A percentile compares a stretch with the other conserved stretches of the same genome.
These are phyloP conservation scores for Colletotrichum caudatum DNA, from an alignment of 2,329 filamentous ascomycete genomes.

Conservation along the genomic window DNA sequence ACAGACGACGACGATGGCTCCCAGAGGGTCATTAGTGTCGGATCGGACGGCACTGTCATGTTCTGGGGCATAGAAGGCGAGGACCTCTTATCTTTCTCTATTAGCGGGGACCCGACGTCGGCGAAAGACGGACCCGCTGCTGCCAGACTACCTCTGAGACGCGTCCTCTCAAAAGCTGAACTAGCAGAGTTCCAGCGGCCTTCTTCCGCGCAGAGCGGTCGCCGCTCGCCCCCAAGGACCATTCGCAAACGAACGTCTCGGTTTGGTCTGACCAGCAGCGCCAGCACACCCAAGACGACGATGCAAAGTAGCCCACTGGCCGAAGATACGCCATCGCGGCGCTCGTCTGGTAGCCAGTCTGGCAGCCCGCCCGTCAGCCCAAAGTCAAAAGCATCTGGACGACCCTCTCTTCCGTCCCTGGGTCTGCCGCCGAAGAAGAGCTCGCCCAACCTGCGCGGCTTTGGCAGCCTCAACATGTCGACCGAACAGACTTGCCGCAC, in stretches of 20 bases:
- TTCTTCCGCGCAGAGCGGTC: constrained; percentile 59
- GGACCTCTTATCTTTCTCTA: constrained; percentile 55
- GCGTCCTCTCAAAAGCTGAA: constrained; percentile 88
- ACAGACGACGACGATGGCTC: constrained; percentile 69
- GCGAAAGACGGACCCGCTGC: constrained; percentile 63
- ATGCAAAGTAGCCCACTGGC: constrained; percentile 57
- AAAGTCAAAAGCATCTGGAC: constrained; percentile 59
- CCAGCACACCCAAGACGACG: constrained; percentile 54
- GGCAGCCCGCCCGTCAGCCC: constrained; percentile 65
- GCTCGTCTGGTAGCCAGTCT: constrained; percentile 59
- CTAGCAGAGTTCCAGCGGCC: constrained; percentile 80
- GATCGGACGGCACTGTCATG: constrained; percentile 86
- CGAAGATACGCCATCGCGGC: constrained; percentile 62
- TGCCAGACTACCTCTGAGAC: constrained; percentile 79
- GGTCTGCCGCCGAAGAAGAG: constrained; percentile 61
- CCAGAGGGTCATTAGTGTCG: constrained; percentile 77
- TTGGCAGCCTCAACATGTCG: constrained; percentile 70
- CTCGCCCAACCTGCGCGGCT: constrained; percentile 61
- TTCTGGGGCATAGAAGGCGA: constrained; percentile 74
- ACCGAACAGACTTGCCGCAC: constrained; percentile 75
- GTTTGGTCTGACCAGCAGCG: constrained; percentile 55
- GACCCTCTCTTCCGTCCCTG: constrained; percentile 67
- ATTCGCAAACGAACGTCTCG: constrained; percentile 67
- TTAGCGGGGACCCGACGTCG: constrained; percentile 66
- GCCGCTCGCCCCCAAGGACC: constrained; percentile 67